Conservation (phyloP, 2,329 filamentous ascomycete species). For the Didymella lethalis region DNA sequence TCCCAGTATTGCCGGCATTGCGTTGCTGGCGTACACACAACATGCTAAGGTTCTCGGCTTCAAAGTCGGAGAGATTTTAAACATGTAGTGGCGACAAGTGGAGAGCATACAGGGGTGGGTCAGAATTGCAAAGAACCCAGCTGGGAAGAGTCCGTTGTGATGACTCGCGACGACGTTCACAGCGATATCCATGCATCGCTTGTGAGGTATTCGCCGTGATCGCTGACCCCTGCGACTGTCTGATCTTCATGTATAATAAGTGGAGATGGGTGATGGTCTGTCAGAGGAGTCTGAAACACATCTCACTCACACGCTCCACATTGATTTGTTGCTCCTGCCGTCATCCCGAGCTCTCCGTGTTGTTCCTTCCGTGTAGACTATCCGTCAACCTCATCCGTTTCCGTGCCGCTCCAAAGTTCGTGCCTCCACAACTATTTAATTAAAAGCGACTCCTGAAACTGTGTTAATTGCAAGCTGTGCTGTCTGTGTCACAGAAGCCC, state of each 20-base stretch:
- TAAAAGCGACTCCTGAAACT: slow-evolving; percentile 6
- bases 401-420: background rate
- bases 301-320: background rate
- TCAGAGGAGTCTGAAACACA: slow-evolving; percentile 4
- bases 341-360: background rate
- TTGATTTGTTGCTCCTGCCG: background rate
- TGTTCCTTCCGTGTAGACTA: slow-evolving; percentile 1
- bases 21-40: background rate
- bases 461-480: background rate
- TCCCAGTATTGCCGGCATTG: background rate
- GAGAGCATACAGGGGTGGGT: background rate
- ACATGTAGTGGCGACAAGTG: background rate
- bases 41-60: background rate
- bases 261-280: background rate
- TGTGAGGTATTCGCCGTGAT: background rate
- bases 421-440: slow-evolving; percentile 3
- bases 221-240: background rate
- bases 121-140: background rate
- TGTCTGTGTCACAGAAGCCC: slow-evolving; percentile 5
- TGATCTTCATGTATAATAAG: background rate
- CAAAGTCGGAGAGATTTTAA: background rate
- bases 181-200: background rate
- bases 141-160: background rate
- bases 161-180: background rate
- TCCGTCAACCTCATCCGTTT: slow-evolving; percentile 1